Percentiles rank a stretch among this genome's conserved stretches.
Evolutionary conservation across 2,329 filamentous ascomycete genomes (phyloP).

Genomic region (Fusarium globosum): DNA sequence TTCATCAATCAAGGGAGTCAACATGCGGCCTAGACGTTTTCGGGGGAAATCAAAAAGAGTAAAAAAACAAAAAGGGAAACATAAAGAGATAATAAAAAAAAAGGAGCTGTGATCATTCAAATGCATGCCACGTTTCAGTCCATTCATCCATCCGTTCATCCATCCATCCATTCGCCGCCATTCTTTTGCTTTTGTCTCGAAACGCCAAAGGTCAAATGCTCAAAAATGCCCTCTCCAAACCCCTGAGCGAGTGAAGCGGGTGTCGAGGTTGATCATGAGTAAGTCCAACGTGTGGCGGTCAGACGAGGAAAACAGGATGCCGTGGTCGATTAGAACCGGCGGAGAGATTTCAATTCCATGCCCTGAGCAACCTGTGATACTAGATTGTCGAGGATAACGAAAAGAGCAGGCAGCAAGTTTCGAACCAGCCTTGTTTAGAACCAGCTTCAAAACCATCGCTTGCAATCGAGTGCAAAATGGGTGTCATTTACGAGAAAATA

Average conservation of each 20-base stretch:
- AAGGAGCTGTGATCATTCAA: constrained; percentile 47
- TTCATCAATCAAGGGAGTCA: constrained; percentile 7
- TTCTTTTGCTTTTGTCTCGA: constrained; percentile 48
- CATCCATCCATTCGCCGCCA: constrained; percentile 45
- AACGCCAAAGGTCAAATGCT: constrained; percentile 48
- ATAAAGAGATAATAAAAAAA: constrained; percentile 38
- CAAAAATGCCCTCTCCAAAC: constrained; percentile 37
- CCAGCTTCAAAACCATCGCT: neutral
- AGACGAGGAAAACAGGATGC: constrained; percentile 40
- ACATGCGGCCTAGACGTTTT: constrained; percentile 31
- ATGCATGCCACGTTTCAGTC: constrained; percentile 48
- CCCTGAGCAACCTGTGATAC: constrained; percentile 9
- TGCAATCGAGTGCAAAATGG: constrained; percentile 34
- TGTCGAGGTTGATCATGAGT: constrained; percentile 40
- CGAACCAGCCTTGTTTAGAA: neutral
- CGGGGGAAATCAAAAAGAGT: constrained; percentile 34
- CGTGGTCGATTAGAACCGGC: constrained; percentile 27
- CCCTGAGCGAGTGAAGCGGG: constrained; percentile 23
- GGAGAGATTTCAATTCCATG: constrained; percentile 28
- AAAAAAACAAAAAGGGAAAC: constrained; percentile 30
- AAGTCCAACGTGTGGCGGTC: constrained; percentile 42
- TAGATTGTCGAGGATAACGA: constrained; percentile 25
- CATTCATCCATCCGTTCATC: constrained; percentile 44
- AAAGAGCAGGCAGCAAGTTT: constrained; percentile 17
- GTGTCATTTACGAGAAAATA: constrained; percentile 34